Percentiles rank a stretch among this genome's conserved stretches.
These are phyloP conservation scores for Pleurotus pulmonarius DNA, from an alignment of 768 basidiomycete genomes.

Conservation along the genomic window DNA sequence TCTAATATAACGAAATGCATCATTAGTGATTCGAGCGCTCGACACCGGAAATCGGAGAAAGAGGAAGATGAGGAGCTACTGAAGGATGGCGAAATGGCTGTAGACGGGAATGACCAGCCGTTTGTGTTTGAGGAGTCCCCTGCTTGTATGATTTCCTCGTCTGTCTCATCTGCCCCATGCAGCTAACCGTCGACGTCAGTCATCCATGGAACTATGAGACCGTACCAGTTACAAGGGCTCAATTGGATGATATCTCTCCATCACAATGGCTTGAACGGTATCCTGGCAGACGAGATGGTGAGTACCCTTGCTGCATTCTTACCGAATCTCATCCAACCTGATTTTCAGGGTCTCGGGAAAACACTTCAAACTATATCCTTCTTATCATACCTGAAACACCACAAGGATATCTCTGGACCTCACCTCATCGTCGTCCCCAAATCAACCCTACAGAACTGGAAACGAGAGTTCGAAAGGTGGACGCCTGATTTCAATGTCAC, in stretches of 20 bases:
- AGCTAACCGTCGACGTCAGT: conserved; percentile 40
- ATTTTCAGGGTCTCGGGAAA: conserved; percentile 85
- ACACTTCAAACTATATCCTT: conserved; percentile 98
- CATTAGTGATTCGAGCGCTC: conserved; percentile 65
- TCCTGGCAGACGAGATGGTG: conserved; percentile 96
- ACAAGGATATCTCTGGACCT: conserved; percentile 70
- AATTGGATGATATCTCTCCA: conserved; percentile 98
- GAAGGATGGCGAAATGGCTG: conserved; percentile 78
- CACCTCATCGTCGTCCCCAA: conserved; percentile 99
- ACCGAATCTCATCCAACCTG: conserved; percentile 4
- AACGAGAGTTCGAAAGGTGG: conserved; percentile 90
- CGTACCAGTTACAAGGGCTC: conserved; percentile 92
- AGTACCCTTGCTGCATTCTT: conserved; percentile 10
- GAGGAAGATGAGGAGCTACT: conserved; percentile 97
- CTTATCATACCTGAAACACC: conserved; percentile 89
- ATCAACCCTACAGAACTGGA: conserved; percentile 96
- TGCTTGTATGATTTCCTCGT: conserved; percentile 53
- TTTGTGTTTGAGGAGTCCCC: conserved; percentile 95
- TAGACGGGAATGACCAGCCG: conserved; percentile 83
- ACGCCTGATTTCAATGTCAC: conserved; percentile 83
- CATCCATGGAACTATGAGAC: conserved; percentile 86
- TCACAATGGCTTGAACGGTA: conserved; percentile 95
- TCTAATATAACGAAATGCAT: background rate
- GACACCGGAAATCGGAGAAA: conserved; percentile 95
- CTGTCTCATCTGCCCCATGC: background rate